A percentile compares a stretch with the other conserved stretches of the same genome.
phyloP scores from a whole-genome alignment of 805 yeast genomes.

The Yamadazyma sp. region DNA sequence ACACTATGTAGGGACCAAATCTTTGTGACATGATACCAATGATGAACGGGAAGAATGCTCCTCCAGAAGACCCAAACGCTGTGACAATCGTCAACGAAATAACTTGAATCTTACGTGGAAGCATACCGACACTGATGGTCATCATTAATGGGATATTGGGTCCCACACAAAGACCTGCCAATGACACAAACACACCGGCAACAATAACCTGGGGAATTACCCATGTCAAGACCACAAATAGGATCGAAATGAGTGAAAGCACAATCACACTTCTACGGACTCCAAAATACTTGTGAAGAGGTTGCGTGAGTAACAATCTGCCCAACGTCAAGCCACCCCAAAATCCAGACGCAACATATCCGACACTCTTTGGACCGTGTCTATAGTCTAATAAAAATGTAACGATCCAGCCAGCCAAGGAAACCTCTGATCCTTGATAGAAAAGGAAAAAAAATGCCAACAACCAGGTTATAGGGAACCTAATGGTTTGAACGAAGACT shows the following conservation, averaged over 20 bases:
- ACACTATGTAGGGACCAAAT: slow-evolving; percentile 48
- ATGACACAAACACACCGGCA: slow-evolving; percentile 48
- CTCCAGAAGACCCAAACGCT: slow-evolving; percentile 60
- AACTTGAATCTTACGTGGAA: slow-evolving; percentile 53
- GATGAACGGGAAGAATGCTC: slow-evolving; percentile 53
- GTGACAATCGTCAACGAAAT: slow-evolving; percentile 51
- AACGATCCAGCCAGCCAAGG: slow-evolving; percentile 73
- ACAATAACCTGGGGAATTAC: slow-evolving; percentile 42
- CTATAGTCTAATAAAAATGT: slow-evolving; percentile 60
- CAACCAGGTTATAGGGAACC: slow-evolving; percentile 43
- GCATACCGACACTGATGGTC: slow-evolving; percentile 38
- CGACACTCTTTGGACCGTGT: slow-evolving; percentile 48
- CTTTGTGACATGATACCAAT: slow-evolving; percentile 50
- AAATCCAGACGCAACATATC: slow-evolving; percentile 66
- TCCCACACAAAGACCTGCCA: slow-evolving; percentile 62
- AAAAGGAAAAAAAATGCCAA: slow-evolving; percentile 55
- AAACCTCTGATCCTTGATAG: slow-evolving; percentile 69
- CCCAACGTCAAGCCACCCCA: slow-evolving; percentile 75
- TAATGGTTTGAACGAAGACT: slow-evolving; percentile 32
- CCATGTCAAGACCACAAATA: slow-evolving; percentile 49
- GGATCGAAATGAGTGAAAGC: slow-evolving; percentile 32
- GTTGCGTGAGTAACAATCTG: slow-evolving; percentile 49
- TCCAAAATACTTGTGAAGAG: slow-evolving; percentile 40
- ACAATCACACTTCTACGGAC: slow-evolving; percentile 46
- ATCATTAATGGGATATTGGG: slow-evolving; percentile 61